These are phyloP conservation scores for Blastomyces percursus DNA, from an alignment of 2,329 filamentous ascomycete genomes.

Conservation along the genomic window DNA sequence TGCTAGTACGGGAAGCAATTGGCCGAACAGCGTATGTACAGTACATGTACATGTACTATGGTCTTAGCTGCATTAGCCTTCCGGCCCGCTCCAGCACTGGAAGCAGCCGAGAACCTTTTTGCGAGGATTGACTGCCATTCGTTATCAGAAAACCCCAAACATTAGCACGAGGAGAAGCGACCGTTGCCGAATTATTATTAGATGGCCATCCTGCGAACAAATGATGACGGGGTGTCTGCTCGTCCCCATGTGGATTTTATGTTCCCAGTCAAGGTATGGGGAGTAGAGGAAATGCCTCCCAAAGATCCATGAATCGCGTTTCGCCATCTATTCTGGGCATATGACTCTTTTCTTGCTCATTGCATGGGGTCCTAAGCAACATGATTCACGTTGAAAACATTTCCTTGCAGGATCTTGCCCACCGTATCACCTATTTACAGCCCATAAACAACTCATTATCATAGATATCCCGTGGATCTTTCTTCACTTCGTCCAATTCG, in stretches of 20 bases:
- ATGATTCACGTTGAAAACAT: neutral
- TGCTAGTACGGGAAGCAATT: constrained; percentile 2
- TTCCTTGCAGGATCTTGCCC: neutral
- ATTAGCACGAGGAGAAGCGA: neutral
- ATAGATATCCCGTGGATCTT: neutral
- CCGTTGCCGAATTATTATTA: neutral
- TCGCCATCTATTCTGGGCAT: neutral
- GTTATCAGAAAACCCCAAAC: neutral
- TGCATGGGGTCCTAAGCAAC: neutral
- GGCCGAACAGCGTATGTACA: neutral
- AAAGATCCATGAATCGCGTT: neutral
- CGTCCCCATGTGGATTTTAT: neutral
- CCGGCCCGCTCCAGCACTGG: constrained; percentile 6
- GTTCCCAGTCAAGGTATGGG: neutral
- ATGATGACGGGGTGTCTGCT: neutral
- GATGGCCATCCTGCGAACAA: neutral
- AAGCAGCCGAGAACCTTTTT: constrained; percentile 11
- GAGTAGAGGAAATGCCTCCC: neutral
- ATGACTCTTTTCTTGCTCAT: neutral
- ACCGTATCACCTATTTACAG: neutral
- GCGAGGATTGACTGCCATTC: neutral
- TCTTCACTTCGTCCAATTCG: neutral
- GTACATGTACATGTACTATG: too few relatives aligned
- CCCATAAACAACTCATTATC: neutral
- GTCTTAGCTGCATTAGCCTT: constrained; percentile 4